Percentiles rank a stretch among this genome's conserved stretches.
Conservation (phyloP, 331 rosid genomes). For the Quercus lobata region DNA sequence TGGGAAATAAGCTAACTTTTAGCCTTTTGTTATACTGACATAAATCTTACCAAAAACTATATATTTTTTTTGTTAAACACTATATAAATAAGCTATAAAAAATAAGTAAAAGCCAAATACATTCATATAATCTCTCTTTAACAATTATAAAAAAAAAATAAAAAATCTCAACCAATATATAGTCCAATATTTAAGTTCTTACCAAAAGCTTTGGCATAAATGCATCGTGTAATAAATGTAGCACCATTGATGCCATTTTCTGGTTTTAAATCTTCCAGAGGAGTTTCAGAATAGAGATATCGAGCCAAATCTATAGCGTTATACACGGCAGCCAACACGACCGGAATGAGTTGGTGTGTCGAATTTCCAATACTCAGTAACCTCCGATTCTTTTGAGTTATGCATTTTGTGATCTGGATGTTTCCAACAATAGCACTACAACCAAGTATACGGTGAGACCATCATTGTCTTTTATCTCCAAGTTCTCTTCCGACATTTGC, state of each 20-base stretch:
- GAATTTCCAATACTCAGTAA: not conserved
- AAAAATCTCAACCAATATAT: no score
- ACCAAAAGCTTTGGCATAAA: not conserved
- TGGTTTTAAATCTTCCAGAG: not conserved
- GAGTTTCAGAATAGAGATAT: not conserved
- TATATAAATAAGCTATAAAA: no score
- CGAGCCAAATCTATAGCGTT: not conserved
- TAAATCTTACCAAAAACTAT: no score
- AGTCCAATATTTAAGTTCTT: not conserved
- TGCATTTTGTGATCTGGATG: not conserved
- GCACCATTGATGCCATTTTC: not conserved
- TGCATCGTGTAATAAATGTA: not conserved
- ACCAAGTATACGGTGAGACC: not conserved
- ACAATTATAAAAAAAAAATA: no score
- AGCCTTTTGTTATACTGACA: no score
- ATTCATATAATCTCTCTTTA: no score
- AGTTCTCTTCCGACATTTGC: not conserved
- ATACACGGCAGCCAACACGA: not conserved
- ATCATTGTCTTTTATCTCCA: not conserved
- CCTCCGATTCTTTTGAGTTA: not conserved
- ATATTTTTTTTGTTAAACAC: no score
- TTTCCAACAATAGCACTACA: not conserved
- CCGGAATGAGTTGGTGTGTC: not conserved
- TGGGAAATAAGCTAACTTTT: no score
- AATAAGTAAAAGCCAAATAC: no score